Evolutionary conservation across 169 alveolate species (phyloP).

Genomic region (Plasmodium cynomolgi): DNA sequence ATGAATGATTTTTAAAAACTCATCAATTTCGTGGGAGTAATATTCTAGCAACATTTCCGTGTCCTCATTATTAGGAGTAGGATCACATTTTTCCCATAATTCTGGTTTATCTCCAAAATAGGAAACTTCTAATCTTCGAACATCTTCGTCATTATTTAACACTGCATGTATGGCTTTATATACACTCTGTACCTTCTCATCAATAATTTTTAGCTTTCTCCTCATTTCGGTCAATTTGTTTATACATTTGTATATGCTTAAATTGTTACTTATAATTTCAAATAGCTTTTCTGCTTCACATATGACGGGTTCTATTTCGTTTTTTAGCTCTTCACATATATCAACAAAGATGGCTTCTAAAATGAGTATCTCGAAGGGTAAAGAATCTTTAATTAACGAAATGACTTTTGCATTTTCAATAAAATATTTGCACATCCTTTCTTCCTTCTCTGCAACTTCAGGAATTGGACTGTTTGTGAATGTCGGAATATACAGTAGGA

Average conservation of each 20-base stretch:
- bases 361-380: slow-evolving; percentile 79
- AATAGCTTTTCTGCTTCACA: slow-evolving; percentile 77
- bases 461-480: slow-evolving; percentile 56
- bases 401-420: slow-evolving; percentile 73
- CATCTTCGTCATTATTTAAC: slow-evolving; percentile 81
- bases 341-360: slow-evolving; percentile 80
- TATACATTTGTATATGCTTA: slow-evolving; percentile 79
- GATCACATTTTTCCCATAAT: slow-evolving; percentile 81
- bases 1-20: slow-evolving; percentile 77
- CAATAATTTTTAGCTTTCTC: slow-evolving; percentile 76
- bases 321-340: slow-evolving; percentile 78
- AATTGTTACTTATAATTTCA: slow-evolving; percentile 76
- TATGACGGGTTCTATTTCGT: slow-evolving; percentile 77
- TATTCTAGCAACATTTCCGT: slow-evolving; percentile 85
- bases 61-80: slow-evolving; percentile 79
- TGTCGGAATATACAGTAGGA: slow-evolving; percentile 61
- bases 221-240: slow-evolving; percentile 81
- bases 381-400: slow-evolving; percentile 73
- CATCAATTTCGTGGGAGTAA: slow-evolving; percentile 87
- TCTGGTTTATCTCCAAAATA: slow-evolving; percentile 80
- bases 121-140: slow-evolving; percentile 81
- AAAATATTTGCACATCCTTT: slow-evolving; percentile 59
- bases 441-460: slow-evolving; percentile 63
- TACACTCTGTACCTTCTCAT: slow-evolving; percentile 81
- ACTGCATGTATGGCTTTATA: slow-evolving; percentile 81